Conservation (phyloP, 768 basidiomycete species). For the Hortiboletus campestris region DNA sequence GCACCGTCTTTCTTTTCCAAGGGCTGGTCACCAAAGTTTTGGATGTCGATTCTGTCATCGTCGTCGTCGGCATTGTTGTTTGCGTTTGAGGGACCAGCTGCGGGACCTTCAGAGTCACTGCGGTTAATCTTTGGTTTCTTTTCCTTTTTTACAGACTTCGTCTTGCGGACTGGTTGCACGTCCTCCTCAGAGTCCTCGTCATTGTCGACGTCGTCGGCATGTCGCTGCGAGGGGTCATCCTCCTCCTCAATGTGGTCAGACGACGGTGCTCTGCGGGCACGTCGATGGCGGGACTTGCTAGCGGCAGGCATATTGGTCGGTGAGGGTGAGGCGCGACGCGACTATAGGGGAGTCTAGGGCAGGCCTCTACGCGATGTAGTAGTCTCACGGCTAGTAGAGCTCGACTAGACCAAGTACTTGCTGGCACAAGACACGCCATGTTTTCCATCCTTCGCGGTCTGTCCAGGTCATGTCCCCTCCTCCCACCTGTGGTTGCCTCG, state of each 20-base stretch:
- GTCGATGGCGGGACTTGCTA: constrained; percentile 39
- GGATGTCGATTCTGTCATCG: constrained; percentile 56
- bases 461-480: constrained; percentile 20
- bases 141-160: constrained; percentile 28
- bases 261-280: constrained; percentile 45
- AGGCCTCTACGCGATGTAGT: constrained; percentile 27
- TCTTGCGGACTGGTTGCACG: constrained; percentile 36
- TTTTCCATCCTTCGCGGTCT: constrained; percentile 26
- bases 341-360: constrained; percentile 26
- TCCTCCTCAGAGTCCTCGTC: constrained; percentile 38
- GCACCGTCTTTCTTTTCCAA: constrained; percentile 49
- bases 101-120: constrained; percentile 11
- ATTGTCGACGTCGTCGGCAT: constrained; percentile 42
- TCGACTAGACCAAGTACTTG: not conserved
- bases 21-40: constrained; percentile 65
- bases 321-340: constrained; percentile 20
- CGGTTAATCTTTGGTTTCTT: constrained; percentile 30
- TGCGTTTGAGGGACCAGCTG: constrained; percentile 26
- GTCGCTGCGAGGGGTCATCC: constrained; percentile 38
- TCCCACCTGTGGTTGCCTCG: not conserved
- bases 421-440: constrained; percentile 14
- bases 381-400: constrained; percentile 8
- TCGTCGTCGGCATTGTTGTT: constrained; percentile 36
- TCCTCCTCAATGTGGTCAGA: constrained; percentile 63
- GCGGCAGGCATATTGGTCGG: constrained; percentile 33